Conservation (phyloP, 1,284 basidiomycete genomes). For the Leccinum fuscescens region DNA sequence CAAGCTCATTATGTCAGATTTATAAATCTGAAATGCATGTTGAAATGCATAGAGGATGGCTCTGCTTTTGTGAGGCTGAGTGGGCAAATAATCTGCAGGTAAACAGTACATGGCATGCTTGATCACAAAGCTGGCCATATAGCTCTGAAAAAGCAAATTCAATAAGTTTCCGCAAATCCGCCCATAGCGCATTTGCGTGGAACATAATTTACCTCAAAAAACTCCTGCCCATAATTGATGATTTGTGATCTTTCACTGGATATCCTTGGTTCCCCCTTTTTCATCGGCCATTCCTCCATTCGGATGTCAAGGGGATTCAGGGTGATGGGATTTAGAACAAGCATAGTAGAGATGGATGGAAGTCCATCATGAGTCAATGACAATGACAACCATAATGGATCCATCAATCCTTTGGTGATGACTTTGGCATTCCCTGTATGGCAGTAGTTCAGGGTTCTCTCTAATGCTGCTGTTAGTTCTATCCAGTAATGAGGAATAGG, state of each 20-base stretch:
- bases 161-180: no score
- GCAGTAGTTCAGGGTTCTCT: constrained; percentile 4
- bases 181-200: no score
- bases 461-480: not conserved
- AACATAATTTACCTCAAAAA: no score
- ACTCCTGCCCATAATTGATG: no score
- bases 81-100: not conserved
- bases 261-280: not conserved
- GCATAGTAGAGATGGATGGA: not conserved
- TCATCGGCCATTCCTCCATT: not conserved
- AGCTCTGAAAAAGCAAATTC: not conserved
- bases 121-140: not conserved
- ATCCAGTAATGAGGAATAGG: constrained; percentile 1
- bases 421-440: constrained; percentile 9
- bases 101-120: not conserved
- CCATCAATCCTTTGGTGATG: constrained; percentile 4
- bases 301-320: not conserved
- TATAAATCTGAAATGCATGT: not conserved
- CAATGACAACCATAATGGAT: constrained; percentile 7
- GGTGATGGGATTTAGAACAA: not conserved
- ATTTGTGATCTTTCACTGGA: not conserved
- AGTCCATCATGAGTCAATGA: constrained; percentile 1
- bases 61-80: not conserved
- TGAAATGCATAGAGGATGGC: not conserved
- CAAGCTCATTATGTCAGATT: not conserved